Conservation (phyloP, 257 asterid species). For the Nicotiana benthamiana region DNA sequence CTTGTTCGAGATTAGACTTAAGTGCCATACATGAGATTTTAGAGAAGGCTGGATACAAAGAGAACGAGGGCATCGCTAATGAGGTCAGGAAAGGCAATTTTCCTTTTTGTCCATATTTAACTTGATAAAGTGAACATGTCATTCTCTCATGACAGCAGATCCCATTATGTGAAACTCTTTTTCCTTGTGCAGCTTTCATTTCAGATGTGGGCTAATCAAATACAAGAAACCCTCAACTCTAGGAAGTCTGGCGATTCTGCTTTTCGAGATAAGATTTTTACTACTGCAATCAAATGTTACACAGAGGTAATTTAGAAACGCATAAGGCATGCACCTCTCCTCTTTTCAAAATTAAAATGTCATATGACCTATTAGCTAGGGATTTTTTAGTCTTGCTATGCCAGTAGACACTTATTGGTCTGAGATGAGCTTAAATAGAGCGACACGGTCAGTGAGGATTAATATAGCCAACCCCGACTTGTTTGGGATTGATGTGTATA, state of each 20-base stretch:
- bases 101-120: too few relatives aligned
- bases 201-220: constrained; percentile 38
- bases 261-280: constrained; percentile 32
- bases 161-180: neutral
- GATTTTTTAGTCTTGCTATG: too few relatives aligned
- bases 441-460: too few relatives aligned
- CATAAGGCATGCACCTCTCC: neutral
- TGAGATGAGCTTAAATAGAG: too few relatives aligned
- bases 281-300: constrained; percentile 31
- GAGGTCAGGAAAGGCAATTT: constrained; percentile 13
- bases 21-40: constrained; percentile 37
- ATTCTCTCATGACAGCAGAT: too few relatives aligned
- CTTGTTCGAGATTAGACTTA: constrained; percentile 36
- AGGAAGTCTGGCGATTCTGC: constrained; percentile 42
- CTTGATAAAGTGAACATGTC: neutral
- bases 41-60: constrained; percentile 41
- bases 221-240: constrained; percentile 35
- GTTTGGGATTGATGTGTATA: too few relatives aligned
- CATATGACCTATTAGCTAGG: neutral
- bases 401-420: neutral
- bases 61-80: constrained; percentile 31
- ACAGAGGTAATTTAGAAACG: constrained; percentile 18
- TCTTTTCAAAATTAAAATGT: neutral
- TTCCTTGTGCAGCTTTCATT: constrained; percentile 35
- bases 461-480: too few relatives aligned